Conservation (phyloP, 352 stramenopile species). For the Elongisporangium senticosum region DNA sequence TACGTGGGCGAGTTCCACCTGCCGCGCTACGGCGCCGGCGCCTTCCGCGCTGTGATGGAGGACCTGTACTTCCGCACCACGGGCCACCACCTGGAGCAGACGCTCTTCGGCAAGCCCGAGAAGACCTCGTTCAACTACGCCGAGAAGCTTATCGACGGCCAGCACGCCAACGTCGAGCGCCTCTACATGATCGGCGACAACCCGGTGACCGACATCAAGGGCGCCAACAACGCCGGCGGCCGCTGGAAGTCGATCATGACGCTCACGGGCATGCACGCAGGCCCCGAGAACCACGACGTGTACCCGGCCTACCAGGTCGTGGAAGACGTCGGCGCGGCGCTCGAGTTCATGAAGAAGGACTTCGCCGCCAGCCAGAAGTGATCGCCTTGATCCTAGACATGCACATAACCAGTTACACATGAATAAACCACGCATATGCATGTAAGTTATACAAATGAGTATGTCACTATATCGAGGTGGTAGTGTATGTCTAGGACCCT, state of each 20-base stretch:
- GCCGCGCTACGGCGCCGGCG: slow-evolving; percentile 71
- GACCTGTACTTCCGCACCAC: slow-evolving; percentile 78
- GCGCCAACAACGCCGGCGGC: slow-evolving; percentile 61
- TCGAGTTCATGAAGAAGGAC: slow-evolving; percentile 76
- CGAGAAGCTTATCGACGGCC: slow-evolving; percentile 67
- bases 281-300: slow-evolving; percentile 56
- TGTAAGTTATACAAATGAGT: neutral
- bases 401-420: neutral
- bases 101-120: slow-evolving; percentile 77
- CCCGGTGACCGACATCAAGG: slow-evolving; percentile 75
- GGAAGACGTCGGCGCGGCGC: slow-evolving; percentile 56
- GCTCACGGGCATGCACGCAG: slow-evolving; percentile 75
- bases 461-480: neutral
- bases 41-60: slow-evolving; percentile 60
- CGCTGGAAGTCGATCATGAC: slow-evolving; percentile 84
- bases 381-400: neutral
- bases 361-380: slow-evolving; percentile 20
- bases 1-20: slow-evolving; percentile 84
- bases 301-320: slow-evolving; percentile 69
- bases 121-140: slow-evolving; percentile 68
- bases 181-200: slow-evolving; percentile 89
- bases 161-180: slow-evolving; percentile 54
- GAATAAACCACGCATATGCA: neutral
- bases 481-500: neutral
- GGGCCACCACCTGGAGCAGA: slow-evolving; percentile 67